Base-by-base conservation (phyloP, 352 stramenopile genomes). In the Pythium aristosporum region DNA sequence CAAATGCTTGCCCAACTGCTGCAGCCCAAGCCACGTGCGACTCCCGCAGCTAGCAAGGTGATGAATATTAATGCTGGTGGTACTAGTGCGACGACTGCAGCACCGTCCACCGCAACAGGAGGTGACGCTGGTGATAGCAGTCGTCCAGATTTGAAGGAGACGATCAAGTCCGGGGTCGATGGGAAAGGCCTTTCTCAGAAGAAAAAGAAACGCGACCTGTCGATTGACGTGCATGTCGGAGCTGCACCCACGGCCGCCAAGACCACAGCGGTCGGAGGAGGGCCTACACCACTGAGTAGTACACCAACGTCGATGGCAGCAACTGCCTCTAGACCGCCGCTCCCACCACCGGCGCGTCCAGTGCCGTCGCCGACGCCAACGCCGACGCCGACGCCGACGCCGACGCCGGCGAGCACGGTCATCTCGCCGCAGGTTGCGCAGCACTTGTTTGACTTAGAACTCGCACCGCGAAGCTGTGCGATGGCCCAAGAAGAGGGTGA, bases 381-480 rank as follows among this genome's bases (percentile, higher is more conserved):
- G 13, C 18, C 52, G 0, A 23, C 16, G 4, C 58, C 50, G 21
- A 15, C 50, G n/a, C n/a, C n/a, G n/a, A n/a, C n/a, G n/a, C n/a
- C n/a, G n/a, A 16, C 50, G 13, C 18, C 52, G 0, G 30, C 16
- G 4, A 61, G 39, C 34, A 67, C 28, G 30, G 67, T 76, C 8
- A 77, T 90, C 25, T 88, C 83, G 5, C 78, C 83, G 23, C 77
- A 63, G 3, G 68, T 85, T 6, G 80, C 79, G 2, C 76, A 92
- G 68, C 77, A 88, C 48, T 66, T 89, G 52, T 92, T 85, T 49
- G 81, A 92, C 32, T 55, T 91, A 2, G 82, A 91, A 63, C 56
- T 90, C 57, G 72, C 69, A 8, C 76, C 73, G 18, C 73, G 86
- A 49, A 80, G 62, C n/a, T 88, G 71, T 58, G 59, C 28, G 5